phyloP scores from a whole-genome alignment of 116 monocot species.

The Trichopus zeylanicus region DNA sequence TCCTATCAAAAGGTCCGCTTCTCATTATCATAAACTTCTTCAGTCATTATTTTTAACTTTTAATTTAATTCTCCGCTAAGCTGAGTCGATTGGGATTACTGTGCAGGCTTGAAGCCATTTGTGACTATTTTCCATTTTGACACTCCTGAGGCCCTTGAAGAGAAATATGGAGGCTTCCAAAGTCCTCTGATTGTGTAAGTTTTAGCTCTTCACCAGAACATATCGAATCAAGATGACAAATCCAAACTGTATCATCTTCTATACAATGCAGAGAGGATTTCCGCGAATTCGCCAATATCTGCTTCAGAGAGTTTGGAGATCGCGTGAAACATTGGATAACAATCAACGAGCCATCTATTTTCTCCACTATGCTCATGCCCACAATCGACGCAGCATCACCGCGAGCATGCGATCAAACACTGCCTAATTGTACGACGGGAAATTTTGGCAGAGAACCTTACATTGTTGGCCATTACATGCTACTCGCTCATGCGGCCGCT shows the following conservation, averaged over 20 bases:
- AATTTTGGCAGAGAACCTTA: slow-evolving; percentile 8
- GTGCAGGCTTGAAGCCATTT: slow-evolving; percentile 31
- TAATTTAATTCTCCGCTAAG: too few relatives aligned
- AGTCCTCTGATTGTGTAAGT: slow-evolving; percentile 28
- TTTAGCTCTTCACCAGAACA: too few relatives aligned
- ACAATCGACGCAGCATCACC: not conserved
- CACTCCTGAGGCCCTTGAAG: slow-evolving; percentile 34
- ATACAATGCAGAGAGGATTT: not conserved
- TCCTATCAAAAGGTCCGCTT: not conserved
- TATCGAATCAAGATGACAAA: too few relatives aligned
- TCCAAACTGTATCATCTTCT: too few relatives aligned
- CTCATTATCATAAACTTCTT: too few relatives aligned
- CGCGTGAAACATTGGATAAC: slow-evolving; percentile 8
- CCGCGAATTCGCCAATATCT: not conserved
- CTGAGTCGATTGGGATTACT: not conserved
- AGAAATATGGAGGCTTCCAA: slow-evolving; percentile 32
- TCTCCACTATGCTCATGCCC: not conserved
- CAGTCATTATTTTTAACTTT: too few relatives aligned
- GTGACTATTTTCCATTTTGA: slow-evolving; percentile 39
- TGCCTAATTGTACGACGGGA: not conserved
- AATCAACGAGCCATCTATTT: not conserved
- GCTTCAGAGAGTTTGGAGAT: slow-evolving; percentile 4
- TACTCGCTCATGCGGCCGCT: slow-evolving; percentile 19
- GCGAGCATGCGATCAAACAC: not conserved
- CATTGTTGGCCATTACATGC: slow-evolving; percentile 11